These are phyloP conservation scores for Candida broadrunensis DNA, from an alignment of 805 yeast species.

Conservation along the genomic window DNA sequence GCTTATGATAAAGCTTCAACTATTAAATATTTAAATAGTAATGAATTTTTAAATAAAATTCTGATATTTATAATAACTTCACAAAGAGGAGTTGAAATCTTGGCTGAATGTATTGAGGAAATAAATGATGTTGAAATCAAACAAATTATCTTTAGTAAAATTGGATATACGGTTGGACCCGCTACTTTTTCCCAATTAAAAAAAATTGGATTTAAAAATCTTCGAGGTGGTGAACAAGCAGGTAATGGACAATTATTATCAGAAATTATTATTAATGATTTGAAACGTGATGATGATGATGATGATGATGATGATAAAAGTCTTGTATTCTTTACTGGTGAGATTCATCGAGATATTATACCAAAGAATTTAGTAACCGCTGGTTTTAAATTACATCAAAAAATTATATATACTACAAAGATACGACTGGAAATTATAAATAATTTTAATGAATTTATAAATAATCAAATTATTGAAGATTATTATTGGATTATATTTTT, in stretches of 20 bases:
- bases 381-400: constrained; percentile 51
- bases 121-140: constrained; percentile 14
- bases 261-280: constrained; percentile 49
- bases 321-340: constrained; percentile 80
- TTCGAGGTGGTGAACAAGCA: constrained; percentile 71
- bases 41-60: constrained; percentile 35
- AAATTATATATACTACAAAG: constrained; percentile 67
- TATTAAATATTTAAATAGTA: constrained; percentile 39
- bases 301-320: constrained; percentile 24
- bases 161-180: constrained; percentile 88
- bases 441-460: constrained; percentile 22
- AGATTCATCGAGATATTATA: constrained; percentile 74
- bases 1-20: constrained; percentile 49
- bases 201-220: constrained; percentile 60
- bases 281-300: constrained; percentile 21
- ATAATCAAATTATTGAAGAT: not conserved
- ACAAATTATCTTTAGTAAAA: constrained; percentile 39
- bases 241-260: constrained; percentile 80
- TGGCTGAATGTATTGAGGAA: constrained; percentile 43
- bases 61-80: constrained; percentile 75
- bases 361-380: constrained; percentile 53
- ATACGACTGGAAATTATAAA: constrained; percentile 40
- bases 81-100: constrained; percentile 86
- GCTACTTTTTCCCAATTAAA: constrained; percentile 65
- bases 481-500: constrained; percentile 75